phyloP scores from a whole-genome alignment of 352 stramenopile species.

The Phytophthora pisi region DNA sequence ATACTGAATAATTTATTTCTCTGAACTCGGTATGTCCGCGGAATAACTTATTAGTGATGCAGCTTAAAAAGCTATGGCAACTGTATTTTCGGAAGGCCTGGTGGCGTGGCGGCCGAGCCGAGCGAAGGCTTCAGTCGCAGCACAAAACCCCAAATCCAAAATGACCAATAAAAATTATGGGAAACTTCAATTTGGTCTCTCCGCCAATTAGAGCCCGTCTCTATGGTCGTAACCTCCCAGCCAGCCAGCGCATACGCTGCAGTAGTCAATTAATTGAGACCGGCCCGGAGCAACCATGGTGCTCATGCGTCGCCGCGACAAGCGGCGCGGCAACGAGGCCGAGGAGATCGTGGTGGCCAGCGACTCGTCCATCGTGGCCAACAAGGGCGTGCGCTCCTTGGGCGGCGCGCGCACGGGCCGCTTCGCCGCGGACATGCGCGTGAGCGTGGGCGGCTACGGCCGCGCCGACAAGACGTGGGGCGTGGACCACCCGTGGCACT shows the following conservation, averaged over 20 bases:
- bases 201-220: conserved; percentile 9
- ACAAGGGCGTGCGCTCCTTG: conserved; percentile 70
- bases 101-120: no score
- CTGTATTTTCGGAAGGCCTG: no score
- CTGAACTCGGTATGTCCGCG: no score
- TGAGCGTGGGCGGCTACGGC: conserved; percentile 72
- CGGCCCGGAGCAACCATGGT: conserved; percentile 46
- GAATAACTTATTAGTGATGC: no score
- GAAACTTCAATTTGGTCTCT: conserved; percentile 15
- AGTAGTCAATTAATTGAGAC: background rate
- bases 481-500: conserved; percentile 82
- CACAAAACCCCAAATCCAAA: no score
- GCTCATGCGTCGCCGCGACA: conserved; percentile 73
- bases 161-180: no score
- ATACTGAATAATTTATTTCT: no score
- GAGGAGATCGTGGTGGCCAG: conserved; percentile 69
- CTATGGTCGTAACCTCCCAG: conserved; percentile 5
- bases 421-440: conserved; percentile 83
- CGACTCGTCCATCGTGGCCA: conserved; percentile 67
- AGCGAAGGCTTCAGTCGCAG: no score
- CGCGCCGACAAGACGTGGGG: conserved; percentile 80
- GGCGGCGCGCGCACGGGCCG: conserved; percentile 55
- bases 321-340: conserved; percentile 65
- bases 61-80: no score
- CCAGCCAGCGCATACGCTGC: conserved; percentile 10